Conservation (phyloP, 2,329 filamentous ascomycete species). For the Lachnellula arida region DNA sequence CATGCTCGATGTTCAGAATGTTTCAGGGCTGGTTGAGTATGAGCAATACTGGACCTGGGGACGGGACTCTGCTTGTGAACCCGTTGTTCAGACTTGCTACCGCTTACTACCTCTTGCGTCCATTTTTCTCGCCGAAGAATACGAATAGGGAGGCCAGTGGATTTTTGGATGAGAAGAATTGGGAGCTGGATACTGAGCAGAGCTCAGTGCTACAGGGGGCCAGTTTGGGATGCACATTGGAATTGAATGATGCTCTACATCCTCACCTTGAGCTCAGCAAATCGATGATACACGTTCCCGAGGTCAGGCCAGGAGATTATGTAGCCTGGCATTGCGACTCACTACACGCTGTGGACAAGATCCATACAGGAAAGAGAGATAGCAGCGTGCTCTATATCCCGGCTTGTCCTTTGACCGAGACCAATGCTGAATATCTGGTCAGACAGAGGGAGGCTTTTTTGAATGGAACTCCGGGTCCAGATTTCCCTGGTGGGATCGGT, state of each 20-base stretch:
- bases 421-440: constrained; percentile 66
- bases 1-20: constrained; percentile 80
- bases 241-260: constrained; percentile 55
- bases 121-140: constrained; percentile 63
- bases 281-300: constrained; percentile 62
- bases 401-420: constrained; percentile 72
- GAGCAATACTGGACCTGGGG: constrained; percentile 63
- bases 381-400: constrained; percentile 88
- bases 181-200: constrained; percentile 45
- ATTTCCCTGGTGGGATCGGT: constrained; percentile 68
- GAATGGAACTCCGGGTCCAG: constrained; percentile 60
- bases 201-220: constrained; percentile 63
- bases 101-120: constrained; percentile 74
- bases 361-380: constrained; percentile 66
- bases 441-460: constrained; percentile 69
- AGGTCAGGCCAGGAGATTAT: constrained; percentile 62
- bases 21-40: constrained; percentile 88
- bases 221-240: constrained; percentile 56
- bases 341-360: constrained; percentile 64
- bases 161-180: constrained; percentile 54
- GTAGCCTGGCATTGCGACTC: constrained; percentile 56
- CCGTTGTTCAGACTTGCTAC: constrained; percentile 72
- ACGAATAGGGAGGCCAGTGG: constrained; percentile 30
- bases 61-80: constrained; percentile 80
- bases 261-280: constrained; percentile 57